Evolutionary conservation across 2,329 filamentous ascomycete species (phyloP).

Genomic region (Tolypocladium tundrense): DNA sequence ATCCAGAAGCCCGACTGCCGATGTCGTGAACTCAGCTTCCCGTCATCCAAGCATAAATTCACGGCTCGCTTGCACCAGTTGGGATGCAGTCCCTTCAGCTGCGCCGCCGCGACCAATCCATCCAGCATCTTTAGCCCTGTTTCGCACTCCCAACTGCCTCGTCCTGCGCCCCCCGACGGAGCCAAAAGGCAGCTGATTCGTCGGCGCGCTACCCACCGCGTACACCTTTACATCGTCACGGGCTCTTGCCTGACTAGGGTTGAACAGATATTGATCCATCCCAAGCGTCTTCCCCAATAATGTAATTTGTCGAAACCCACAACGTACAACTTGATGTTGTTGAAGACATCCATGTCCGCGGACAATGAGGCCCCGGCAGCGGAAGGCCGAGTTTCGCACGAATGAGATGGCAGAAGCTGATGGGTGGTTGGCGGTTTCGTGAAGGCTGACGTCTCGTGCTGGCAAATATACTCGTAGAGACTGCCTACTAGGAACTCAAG

Average conservation of each 20-base stretch:
- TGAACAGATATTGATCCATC: no score
- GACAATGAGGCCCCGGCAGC: neutral
- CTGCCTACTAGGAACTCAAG: no score
- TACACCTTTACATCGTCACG: slow-evolving; percentile 1
- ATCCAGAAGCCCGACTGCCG: neutral
- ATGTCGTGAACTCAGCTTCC: neutral
- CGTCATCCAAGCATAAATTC: no score
- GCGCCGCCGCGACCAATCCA: neutral
- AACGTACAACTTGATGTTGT: no score
- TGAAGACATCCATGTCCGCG: neutral
- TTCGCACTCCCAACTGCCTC: neutral
- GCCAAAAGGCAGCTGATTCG: neutral
- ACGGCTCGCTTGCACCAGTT: neutral
- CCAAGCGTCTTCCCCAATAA: no score
- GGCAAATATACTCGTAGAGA: neutral
- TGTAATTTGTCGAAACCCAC: no score
- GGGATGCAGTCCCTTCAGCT: neutral
- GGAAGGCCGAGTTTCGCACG: no score
- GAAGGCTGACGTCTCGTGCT: neutral
- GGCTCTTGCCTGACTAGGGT: no score
- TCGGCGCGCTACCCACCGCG: neutral
- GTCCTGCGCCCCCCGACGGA: no score
- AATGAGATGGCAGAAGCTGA: no score
- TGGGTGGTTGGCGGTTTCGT: neutral
- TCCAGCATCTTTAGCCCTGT: neutral